These are phyloP conservation scores for Gautieria morchelliformis DNA, from an alignment of 768 basidiomycete species.

Conservation along the genomic window DNA sequence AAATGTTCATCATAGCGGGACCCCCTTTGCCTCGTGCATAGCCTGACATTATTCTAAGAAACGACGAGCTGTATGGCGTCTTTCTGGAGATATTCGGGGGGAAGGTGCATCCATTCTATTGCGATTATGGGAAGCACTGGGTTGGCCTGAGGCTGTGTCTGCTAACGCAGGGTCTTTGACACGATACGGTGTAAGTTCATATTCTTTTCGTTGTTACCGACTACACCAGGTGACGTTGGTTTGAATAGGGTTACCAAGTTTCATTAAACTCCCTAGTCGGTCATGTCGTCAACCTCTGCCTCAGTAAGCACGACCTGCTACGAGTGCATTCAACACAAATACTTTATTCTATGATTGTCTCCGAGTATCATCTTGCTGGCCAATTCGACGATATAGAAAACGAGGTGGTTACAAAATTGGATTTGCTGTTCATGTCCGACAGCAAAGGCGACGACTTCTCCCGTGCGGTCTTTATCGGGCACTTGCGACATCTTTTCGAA, in stretches of 20 bases:
- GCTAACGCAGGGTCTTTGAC: slow-evolving; percentile 43
- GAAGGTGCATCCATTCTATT: slow-evolving; percentile 77
- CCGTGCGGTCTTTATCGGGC: slow-evolving; percentile 85
- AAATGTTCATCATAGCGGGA: not conserved
- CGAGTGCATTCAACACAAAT: slow-evolving; percentile 87
- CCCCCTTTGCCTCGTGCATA: slow-evolving; percentile 1
- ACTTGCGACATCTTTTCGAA: slow-evolving; percentile 85
- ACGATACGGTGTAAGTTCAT: slow-evolving; percentile 55
- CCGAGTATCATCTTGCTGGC: slow-evolving; percentile 76
- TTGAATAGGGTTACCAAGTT: slow-evolving; percentile 67
- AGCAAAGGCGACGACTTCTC: slow-evolving; percentile 87
- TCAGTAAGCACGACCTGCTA: slow-evolving; percentile 90
- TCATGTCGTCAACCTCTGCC: slow-evolving; percentile 81
- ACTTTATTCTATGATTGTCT: slow-evolving; percentile 90
- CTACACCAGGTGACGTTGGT: not conserved
- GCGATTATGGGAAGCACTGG: slow-evolving; percentile 79
- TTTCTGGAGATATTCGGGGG: slow-evolving; percentile 92
- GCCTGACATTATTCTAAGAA: slow-evolving; percentile 38
- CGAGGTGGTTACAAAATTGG: slow-evolving; percentile 84
- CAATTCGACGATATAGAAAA: slow-evolving; percentile 87
- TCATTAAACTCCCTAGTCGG: slow-evolving; percentile 79
- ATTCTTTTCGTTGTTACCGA: not conserved
- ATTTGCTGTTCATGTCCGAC: slow-evolving; percentile 88
- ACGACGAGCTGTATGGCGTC: slow-evolving; percentile 90
- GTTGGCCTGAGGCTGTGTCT: slow-evolving; percentile 54